A percentile compares a stretch with the other conserved stretches of the same genome.
Evolutionary conservation across 148 eudicot genomes (phyloP).

Genomic region (Camellia japonica): DNA sequence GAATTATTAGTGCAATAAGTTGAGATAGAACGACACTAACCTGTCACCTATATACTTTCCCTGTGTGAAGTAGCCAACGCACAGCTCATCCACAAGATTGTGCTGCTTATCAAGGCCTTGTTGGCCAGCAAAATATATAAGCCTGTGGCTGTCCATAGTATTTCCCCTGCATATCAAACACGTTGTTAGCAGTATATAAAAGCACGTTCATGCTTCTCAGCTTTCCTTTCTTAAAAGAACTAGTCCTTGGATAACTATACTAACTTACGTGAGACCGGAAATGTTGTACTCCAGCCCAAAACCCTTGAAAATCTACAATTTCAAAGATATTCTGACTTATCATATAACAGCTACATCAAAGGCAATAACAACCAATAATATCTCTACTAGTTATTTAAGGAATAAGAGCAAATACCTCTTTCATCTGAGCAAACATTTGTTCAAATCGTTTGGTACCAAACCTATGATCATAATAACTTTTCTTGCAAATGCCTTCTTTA

Average conservation of each 20-base stretch:
- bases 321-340: background rate
- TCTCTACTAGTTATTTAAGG: background rate
- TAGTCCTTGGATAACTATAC: background rate
- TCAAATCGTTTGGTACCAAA: constrained; percentile 52
- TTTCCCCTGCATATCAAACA: constrained; percentile 52
- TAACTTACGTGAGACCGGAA: constrained; percentile 82
- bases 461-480: constrained; percentile 52
- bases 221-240: constrained; percentile 1
- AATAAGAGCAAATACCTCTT: constrained; percentile 46
- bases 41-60: constrained; percentile 87
- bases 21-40: constrained; percentile 27
- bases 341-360: background rate
- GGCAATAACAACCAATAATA: background rate
- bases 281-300: constrained; percentile 69
- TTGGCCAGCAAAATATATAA: constrained; percentile 79
- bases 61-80: constrained; percentile 74
- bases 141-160: constrained; percentile 90
- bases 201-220: background rate
- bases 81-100: constrained; percentile 71
- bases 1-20: background rate
- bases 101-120: constrained; percentile 78
- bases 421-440: constrained; percentile 59
- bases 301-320: constrained; percentile 62
- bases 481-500: constrained; percentile 74
- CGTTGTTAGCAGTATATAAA: background rate